Evolutionary conservation across 768 basidiomycete species (phyloP).

Genomic region (Amanita phalloides): DNA sequence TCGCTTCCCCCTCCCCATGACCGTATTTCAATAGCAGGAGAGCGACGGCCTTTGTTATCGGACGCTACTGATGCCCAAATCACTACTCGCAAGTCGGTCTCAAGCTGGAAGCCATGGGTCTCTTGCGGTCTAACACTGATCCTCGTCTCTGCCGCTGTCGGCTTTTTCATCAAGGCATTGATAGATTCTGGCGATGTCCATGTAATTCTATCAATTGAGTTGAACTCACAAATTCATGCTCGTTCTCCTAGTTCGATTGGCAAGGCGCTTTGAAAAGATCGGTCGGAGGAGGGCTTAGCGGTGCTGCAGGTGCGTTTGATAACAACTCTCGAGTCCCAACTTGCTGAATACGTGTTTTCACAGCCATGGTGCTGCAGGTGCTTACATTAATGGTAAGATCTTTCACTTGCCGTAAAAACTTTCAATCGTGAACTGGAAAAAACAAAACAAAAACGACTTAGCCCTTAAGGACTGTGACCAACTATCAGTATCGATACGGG

Average conservation of each 20-base stretch:
- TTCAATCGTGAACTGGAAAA: neutral
- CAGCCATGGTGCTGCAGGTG: slow-evolving; percentile 93
- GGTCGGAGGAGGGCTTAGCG: slow-evolving; percentile 83
- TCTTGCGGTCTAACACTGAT: slow-evolving; percentile 23
- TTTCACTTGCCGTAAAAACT: neutral
- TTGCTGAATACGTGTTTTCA: neutral
- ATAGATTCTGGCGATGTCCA: slow-evolving; percentile 59
- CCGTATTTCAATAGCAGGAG: no score
- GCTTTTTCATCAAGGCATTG: slow-evolving; percentile 56
- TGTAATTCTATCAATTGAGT: slow-evolving; percentile 25
- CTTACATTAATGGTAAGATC: slow-evolving; percentile 62
- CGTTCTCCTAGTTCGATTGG: slow-evolving; percentile 58
- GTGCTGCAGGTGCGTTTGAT: slow-evolving; percentile 57
- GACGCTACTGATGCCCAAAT: no score
- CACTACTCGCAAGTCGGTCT: neutral
- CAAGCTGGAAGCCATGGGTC: neutral
- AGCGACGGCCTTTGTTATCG: no score
- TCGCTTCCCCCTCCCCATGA: no score
- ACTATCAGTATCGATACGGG: slow-evolving; percentile 92
- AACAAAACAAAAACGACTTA: slow-evolving; percentile 12
- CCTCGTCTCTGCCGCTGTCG: slow-evolving; percentile 27
- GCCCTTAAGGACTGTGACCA: slow-evolving; percentile 95
- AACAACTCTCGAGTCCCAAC: neutral
- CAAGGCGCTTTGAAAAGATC: slow-evolving; percentile 69
- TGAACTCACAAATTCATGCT: neutral